These are phyloP conservation scores for Bacidia rubella DNA, from an alignment of 495 filamentous ascomycete genomes.

Conservation along the genomic window DNA sequence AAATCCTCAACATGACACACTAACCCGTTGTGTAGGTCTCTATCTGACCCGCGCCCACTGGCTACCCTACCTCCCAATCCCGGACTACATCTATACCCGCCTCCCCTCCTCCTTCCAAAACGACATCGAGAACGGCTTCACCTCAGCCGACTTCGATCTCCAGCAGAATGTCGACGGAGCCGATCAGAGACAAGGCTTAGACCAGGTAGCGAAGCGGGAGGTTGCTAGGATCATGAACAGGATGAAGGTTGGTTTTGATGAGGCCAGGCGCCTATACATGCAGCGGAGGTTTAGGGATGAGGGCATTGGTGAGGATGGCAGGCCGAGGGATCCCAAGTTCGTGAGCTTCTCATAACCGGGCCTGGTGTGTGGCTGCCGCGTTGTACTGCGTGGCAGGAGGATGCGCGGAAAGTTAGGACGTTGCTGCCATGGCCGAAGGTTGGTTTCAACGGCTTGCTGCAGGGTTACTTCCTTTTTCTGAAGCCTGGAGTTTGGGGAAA, in stretches of 20 bases:
- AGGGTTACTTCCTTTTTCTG: no score
- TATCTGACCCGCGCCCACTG: constrained; percentile 71
- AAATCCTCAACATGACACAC: no score
- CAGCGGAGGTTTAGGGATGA: constrained; percentile 73
- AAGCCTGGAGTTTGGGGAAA: neutral
- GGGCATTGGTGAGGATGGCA: constrained; percentile 75
- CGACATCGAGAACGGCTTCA: constrained; percentile 78
- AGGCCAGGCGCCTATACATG: constrained; percentile 73
- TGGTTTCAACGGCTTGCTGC: no score
- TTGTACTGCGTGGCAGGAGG: no score
- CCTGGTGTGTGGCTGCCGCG: no score
- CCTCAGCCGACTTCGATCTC: constrained; percentile 69
- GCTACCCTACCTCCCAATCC: constrained; percentile 44
- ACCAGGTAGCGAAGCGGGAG: constrained; percentile 63
- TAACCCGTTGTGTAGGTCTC: constrained; percentile 33
- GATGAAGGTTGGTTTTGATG: constrained; percentile 67
- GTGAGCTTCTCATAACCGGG: constrained; percentile 66
- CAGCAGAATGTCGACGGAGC: constrained; percentile 59
- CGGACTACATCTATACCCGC: constrained; percentile 54
- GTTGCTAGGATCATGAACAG: constrained; percentile 79
- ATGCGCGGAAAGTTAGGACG: no score
- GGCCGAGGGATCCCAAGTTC: constrained; percentile 86
- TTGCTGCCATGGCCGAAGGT: no score
- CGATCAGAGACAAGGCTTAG: constrained; percentile 67
- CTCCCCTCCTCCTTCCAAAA: constrained; percentile 59